phyloP scores from a whole-genome alignment of 768 basidiomycete genomes.

The Amanita pallidorosea region DNA sequence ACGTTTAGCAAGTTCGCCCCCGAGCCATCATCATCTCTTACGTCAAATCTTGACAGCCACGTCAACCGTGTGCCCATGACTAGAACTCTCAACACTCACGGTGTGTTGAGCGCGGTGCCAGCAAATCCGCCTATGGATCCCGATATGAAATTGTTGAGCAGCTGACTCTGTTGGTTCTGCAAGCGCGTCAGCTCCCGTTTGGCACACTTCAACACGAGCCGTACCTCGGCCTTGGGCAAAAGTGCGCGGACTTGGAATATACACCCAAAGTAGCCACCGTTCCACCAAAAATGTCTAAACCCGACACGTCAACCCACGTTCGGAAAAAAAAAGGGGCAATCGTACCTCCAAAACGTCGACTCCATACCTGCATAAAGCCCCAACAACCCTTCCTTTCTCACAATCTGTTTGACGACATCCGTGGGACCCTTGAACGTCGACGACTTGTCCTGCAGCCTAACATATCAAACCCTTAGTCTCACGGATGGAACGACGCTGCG shows the following conservation, averaged over 20 bases:
- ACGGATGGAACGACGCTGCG: too few relatives aligned
- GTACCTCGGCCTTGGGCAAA: slow-evolving; percentile 79
- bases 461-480: too few relatives aligned
- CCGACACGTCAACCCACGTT: slow-evolving; percentile 1
- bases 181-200: neutral
- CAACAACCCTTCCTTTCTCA: slow-evolving; percentile 69
- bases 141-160: slow-evolving; percentile 89
- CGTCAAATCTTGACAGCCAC: slow-evolving; percentile 19
- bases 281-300: slow-evolving; percentile 75
- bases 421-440: slow-evolving; percentile 87
- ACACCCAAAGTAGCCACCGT: slow-evolving; percentile 91
- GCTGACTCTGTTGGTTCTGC: slow-evolving; percentile 54
- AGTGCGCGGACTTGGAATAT: slow-evolving; percentile 78
- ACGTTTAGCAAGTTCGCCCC: too few relatives aligned
- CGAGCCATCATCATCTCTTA: slow-evolving; percentile 8
- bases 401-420: slow-evolving; percentile 76
- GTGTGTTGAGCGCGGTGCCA: slow-evolving; percentile 88
- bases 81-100: slow-evolving; percentile 33
- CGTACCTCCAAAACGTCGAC: slow-evolving; percentile 91
- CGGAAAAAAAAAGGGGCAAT: neutral
- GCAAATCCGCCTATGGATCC: slow-evolving; percentile 85
- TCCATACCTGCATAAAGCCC: slow-evolving; percentile 95
- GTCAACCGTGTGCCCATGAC: neutral
- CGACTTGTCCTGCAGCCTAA: slow-evolving; percentile 79
- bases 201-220: too few relatives aligned